These are phyloP conservation scores for Hebeloma cylindrosporum DNA, from an alignment of 768 basidiomycete genomes.

Conservation along the genomic window DNA sequence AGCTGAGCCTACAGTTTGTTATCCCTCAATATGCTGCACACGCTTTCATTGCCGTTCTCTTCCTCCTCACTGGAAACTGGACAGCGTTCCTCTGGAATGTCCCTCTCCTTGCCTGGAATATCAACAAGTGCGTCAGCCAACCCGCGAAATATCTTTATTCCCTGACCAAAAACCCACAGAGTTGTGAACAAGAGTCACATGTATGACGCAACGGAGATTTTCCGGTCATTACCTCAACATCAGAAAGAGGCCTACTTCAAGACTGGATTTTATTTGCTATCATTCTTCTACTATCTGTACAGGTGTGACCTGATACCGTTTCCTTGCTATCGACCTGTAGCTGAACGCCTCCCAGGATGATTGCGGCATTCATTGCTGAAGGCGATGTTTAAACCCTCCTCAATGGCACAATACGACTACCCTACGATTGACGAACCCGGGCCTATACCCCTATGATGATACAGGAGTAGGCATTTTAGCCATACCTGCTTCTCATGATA, in stretches of 20 bases:
- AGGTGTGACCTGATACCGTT: conserved; percentile 50
- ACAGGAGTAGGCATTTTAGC: background rate
- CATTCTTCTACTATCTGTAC: conserved; percentile 91
- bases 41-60: conserved; percentile 81
- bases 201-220: conserved; percentile 99
- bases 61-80: conserved; percentile 94
- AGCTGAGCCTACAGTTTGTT: conserved; percentile 67
- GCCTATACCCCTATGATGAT: conserved; percentile 8
- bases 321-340: background rate
- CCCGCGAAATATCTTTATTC: background rate
- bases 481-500: conserved; percentile 7
- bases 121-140: conserved; percentile 79
- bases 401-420: conserved; percentile 7
- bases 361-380: conserved; percentile 78
- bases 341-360: conserved; percentile 54
- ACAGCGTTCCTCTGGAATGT: conserved; percentile 84
- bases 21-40: conserved; percentile 95
- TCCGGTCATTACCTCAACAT: conserved; percentile 87
- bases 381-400: conserved; percentile 42
- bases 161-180: conserved; percentile 16
- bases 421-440: conserved; percentile 11
- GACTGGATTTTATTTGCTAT: conserved; percentile 87
- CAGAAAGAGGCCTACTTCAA: conserved; percentile 97
- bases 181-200: conserved; percentile 81
- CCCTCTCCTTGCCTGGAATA: conserved; percentile 86